phyloP scores from a whole-genome alignment of 1,284 basidiomycete species.

The Cutaneotrichosporon sp. region DNA sequence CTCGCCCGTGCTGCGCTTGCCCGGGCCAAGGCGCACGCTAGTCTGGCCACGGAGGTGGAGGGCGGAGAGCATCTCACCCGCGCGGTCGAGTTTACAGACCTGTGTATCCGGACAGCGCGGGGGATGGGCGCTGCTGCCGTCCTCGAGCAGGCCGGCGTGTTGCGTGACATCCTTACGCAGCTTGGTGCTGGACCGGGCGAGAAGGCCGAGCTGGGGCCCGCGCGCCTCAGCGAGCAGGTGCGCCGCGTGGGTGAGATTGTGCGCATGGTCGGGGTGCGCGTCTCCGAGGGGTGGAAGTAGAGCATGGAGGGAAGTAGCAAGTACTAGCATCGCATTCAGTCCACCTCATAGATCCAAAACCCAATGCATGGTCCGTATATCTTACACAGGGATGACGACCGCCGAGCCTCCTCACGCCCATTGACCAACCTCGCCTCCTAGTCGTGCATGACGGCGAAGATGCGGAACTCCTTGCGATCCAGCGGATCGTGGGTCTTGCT shows the following conservation, averaged over 20 bases:
- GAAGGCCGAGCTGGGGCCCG: neutral
- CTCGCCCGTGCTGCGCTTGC: constrained; percentile 25
- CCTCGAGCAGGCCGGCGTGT: neutral
- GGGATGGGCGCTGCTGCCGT: neutral
- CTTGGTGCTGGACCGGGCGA: neutral
- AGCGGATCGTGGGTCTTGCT: constrained; percentile 12
- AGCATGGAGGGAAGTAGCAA: neutral
- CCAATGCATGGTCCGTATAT: neutral
- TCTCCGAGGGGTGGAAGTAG: constrained; percentile 29
- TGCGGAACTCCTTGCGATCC: constrained; percentile 13
- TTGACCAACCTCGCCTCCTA: constrained; percentile 11
- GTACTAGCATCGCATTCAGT: no score
- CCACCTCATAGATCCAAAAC: neutral
- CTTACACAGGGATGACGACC: neutral
- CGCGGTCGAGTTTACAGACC: constrained; percentile 4
- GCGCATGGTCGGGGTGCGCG: constrained; percentile 33
- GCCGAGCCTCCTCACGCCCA: no score
- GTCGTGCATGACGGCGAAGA: constrained; percentile 20
- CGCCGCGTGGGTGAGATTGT: constrained; percentile 29
- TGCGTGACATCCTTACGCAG: constrained; percentile 5
- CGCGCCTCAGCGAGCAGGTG: constrained; percentile 14
- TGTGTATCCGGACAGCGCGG: neutral
- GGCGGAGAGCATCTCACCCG: neutral
- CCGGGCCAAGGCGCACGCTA: constrained; percentile 33
- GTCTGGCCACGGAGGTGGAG: constrained; percentile 8